Evolutionary conservation across 371 early-diverging fungal genomes (phyloP).

Genomic region (Zopfochytrium polystomum): DNA sequence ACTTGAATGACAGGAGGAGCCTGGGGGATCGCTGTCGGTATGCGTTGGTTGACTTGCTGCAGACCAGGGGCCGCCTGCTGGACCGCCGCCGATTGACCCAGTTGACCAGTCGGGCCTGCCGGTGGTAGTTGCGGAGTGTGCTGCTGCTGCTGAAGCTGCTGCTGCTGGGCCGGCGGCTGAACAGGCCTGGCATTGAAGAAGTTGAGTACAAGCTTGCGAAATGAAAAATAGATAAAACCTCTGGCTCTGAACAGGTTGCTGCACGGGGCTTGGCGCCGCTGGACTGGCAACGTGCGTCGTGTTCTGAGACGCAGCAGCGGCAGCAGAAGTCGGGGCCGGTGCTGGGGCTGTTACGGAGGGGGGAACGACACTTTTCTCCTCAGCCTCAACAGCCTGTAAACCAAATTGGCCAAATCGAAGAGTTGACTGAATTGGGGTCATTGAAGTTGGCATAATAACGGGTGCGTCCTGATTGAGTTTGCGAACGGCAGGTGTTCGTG

Average conservation of each 20-base stretch:
- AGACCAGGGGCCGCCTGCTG: too few relatives aligned
- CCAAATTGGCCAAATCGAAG: constrained; percentile 76
- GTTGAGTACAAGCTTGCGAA: too few relatives aligned
- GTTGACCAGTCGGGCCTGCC: not conserved
- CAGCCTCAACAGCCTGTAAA: constrained; percentile 28
- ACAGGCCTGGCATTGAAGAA: not conserved
- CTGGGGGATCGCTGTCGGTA: too few relatives aligned
- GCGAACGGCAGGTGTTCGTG: constrained; percentile 37
- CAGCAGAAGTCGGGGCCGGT: too few relatives aligned
- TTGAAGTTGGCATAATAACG: constrained; percentile 76
- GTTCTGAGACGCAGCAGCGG: too few relatives aligned
- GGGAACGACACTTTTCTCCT: constrained; percentile 29
- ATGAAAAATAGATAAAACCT: too few relatives aligned
- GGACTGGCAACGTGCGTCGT: too few relatives aligned
- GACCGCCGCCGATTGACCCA: not conserved
- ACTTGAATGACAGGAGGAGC: too few relatives aligned
- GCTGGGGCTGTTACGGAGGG: constrained; percentile 28
- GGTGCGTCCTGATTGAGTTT: constrained; percentile 76
- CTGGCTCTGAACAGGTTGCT: too few relatives aligned
- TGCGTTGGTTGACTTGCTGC: too few relatives aligned
- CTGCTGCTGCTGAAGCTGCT: constrained; percentile 18
- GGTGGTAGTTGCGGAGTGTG: constrained; percentile 11
- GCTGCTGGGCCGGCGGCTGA: constrained; percentile 23
- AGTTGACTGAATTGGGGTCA: constrained; percentile 67
- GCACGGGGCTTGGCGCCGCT: too few relatives aligned